These are phyloP conservation scores for Geosmithia putterillii DNA, from an alignment of 2,329 filamentous ascomycete genomes.

Conservation along the genomic window DNA sequence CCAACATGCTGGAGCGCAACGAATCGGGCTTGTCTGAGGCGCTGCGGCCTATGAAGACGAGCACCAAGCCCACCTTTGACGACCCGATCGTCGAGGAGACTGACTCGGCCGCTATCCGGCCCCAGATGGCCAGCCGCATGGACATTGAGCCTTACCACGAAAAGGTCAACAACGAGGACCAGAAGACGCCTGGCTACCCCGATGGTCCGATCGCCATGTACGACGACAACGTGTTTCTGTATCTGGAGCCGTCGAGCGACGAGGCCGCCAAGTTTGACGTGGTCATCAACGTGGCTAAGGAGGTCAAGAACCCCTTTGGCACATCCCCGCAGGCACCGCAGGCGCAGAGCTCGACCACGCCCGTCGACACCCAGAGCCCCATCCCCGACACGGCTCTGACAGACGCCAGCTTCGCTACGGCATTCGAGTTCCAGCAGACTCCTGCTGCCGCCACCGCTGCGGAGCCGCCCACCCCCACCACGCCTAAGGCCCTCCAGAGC, in stretches of 20 bases:
- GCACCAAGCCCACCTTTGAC: conserved; percentile 21
- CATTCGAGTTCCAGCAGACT: conserved; percentile 43
- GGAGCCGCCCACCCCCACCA: conserved; percentile 31
- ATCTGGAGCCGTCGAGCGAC: conserved; percentile 66
- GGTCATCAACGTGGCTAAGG: conserved; percentile 73
- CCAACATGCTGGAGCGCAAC: conserved; percentile 46
- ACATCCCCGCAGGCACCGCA: conserved; percentile 13
- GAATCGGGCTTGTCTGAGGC: conserved; percentile 48
- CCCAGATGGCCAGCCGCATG: conserved; percentile 48
- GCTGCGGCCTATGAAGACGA: conserved; percentile 36
- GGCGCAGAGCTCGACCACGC: conserved; percentile 12
- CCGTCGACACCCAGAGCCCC: conserved; percentile 18
- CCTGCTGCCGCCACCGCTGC: conserved; percentile 6
- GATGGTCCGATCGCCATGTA: conserved; percentile 76
- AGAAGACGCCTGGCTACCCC: conserved; percentile 73
- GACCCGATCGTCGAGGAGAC: conserved; percentile 39
- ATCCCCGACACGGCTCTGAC: conserved; percentile 43
- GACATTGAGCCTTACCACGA: conserved; percentile 47
- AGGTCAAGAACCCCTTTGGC: conserved; percentile 65
- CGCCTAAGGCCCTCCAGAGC: conserved; percentile 37
- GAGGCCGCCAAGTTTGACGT: conserved; percentile 71
- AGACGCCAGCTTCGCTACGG: conserved; percentile 45
- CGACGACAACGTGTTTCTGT: conserved; percentile 64
- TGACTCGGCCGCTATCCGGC: conserved; percentile 45
- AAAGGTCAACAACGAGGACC: conserved; percentile 62